Evolutionary conservation across 2,329 filamentous ascomycete species (phyloP).

Genomic region (Aureobasidium leucospermi): DNA sequence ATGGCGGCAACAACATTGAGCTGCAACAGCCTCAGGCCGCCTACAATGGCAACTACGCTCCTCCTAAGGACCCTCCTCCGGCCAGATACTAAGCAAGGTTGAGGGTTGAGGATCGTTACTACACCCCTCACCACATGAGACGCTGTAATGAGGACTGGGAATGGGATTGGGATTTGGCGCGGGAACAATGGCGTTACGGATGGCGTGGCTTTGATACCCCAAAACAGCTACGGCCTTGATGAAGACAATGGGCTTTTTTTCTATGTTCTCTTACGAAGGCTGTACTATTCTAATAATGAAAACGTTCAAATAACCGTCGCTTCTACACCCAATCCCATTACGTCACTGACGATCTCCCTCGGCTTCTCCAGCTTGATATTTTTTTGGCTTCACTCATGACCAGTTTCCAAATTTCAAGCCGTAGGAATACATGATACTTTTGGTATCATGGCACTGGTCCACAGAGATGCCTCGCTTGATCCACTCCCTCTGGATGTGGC

Average conservation of each 20-base stretch:
- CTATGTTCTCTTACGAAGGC: not conserved
- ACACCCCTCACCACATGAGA: not conserved
- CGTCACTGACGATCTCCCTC: no score
- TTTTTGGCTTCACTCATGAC: no score
- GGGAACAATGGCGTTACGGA: not conserved
- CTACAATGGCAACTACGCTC: constrained; percentile 21
- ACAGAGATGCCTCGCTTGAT: no score
- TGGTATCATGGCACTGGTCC: no score
- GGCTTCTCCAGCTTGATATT: no score
- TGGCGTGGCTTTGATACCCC: constrained; percentile 4
- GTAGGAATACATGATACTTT: no score
- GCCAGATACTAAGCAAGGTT: not conserved
- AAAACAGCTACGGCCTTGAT: not conserved
- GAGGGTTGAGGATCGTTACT: not conserved
- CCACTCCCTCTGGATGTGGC: no score
- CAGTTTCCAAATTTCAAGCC: no score
- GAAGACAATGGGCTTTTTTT: not conserved
- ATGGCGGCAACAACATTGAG: constrained; percentile 50
- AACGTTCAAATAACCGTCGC: not conserved
- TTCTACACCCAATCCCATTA: not conserved
- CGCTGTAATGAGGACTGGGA: not conserved
- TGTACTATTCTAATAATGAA: not conserved
- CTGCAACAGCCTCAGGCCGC: constrained; percentile 40
- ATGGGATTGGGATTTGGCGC: not conserved
- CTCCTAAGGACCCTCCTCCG: constrained; percentile 21